phyloP scores from a whole-genome alignment of 192 early-diverging fungal genomes.

The Gaertneriomyces semiglobifer region DNA sequence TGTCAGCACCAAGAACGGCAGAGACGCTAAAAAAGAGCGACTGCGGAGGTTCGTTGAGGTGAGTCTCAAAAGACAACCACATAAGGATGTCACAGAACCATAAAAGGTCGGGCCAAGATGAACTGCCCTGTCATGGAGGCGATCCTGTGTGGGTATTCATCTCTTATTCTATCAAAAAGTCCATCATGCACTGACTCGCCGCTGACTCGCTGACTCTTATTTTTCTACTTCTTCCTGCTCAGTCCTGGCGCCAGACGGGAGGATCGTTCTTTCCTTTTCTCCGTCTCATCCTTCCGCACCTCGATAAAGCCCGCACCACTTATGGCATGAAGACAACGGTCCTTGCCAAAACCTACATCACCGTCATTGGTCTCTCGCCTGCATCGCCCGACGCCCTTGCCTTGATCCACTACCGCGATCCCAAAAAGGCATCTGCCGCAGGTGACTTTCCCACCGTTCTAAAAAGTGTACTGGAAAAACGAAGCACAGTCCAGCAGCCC shows the following conservation, averaged over 20 bases:
- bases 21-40: constrained; percentile 23
- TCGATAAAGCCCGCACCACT: constrained; percentile 52
- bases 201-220: not conserved
- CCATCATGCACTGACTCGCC: not conserved
- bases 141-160: no score
- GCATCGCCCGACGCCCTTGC: constrained; percentile 62
- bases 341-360: constrained; percentile 63
- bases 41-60: constrained; percentile 23
- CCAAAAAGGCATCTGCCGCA: constrained; percentile 39
- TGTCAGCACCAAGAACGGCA: constrained; percentile 29
- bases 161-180: not conserved
- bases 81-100: no score
- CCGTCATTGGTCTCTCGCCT: constrained; percentile 52
- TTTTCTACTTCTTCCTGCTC: not conserved
- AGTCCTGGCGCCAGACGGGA: constrained; percentile 20
- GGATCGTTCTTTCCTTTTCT: constrained; percentile 31
- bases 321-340: constrained; percentile 68
- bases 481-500: constrained; percentile 29
- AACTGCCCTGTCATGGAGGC: no score
- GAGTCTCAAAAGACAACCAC: no score
- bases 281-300: constrained; percentile 41
- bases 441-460: constrained; percentile 66
- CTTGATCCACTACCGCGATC: constrained; percentile 73
- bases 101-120: no score
- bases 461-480: constrained; percentile 35